Conservation (phyloP, 495 filamentous ascomycete genomes). For the Lophiotrema nucula region DNA sequence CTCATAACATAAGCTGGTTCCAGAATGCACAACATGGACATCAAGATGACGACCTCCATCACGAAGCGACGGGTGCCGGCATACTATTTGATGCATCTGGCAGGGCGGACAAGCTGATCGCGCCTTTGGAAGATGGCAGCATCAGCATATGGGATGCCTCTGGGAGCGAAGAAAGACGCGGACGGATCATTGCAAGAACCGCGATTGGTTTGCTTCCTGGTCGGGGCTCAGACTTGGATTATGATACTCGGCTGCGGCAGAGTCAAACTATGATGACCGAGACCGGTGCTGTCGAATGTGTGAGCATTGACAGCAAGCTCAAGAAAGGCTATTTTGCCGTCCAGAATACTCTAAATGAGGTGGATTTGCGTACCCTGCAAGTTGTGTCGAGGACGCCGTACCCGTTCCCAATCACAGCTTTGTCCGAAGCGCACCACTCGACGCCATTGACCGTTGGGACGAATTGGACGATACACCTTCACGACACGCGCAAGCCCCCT, state of each 20-base stretch:
- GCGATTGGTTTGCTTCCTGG: slow-evolving; percentile 60
- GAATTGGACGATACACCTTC: slow-evolving; percentile 75
- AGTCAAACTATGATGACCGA: slow-evolving; percentile 52
- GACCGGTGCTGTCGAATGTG: slow-evolving; percentile 77
- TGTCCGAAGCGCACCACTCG: slow-evolving; percentile 72
- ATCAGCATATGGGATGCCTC: slow-evolving; percentile 84
- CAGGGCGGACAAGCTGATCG: slow-evolving; percentile 60
- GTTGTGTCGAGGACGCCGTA: slow-evolving; percentile 70
- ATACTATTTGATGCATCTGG: slow-evolving; percentile 57
- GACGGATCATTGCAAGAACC: slow-evolving; percentile 64
- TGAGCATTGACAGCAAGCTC: slow-evolving; percentile 71
- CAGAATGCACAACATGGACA: slow-evolving; percentile 38
- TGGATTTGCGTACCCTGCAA: slow-evolving; percentile 77
- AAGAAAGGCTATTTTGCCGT: slow-evolving; percentile 76
- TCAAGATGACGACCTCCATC: slow-evolving; percentile 34
- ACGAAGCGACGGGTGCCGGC: slow-evolving; percentile 65
- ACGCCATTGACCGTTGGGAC: slow-evolving; percentile 85
- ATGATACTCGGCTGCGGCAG: slow-evolving; percentile 43
- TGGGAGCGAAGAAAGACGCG: slow-evolving; percentile 55
- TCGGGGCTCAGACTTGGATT: slow-evolving; percentile 19
- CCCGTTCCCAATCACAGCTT: slow-evolving; percentile 77
- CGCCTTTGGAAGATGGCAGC: slow-evolving; percentile 81
- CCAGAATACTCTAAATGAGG: slow-evolving; percentile 71
- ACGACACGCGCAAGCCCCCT: slow-evolving; percentile 64
- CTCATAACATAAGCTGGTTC: slow-evolving; percentile 72